Evolutionary conservation across 1,284 basidiomycete genomes (phyloP), one percentile per base, ranked within the genome.

Genomic region (Ceratobasidium sp.): DNA sequence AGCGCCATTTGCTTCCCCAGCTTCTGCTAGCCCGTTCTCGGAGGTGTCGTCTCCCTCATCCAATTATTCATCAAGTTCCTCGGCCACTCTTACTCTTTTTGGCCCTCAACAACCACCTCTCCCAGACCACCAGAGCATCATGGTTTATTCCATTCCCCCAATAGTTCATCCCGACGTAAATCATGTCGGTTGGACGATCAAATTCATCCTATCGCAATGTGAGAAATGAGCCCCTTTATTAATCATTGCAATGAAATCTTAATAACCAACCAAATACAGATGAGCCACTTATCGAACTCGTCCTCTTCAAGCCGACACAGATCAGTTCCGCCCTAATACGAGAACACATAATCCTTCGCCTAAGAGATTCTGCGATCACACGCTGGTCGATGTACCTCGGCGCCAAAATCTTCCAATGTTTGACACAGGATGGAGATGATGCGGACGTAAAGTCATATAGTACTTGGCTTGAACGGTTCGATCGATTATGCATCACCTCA

Each of bases 121-220:
- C 24, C 24, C 19, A 19, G 5, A 51, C 50, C 5, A 51, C 36
- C 36, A 41, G 36, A 41, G n/a, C 6, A 51, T 51, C 4, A 17
- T 17, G 6, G 4, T 51, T 6, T 17, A n/a, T 51, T n/a, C 50
- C 3, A 19, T 51, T 6, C 50, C 50, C 19, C 19, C 50, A 51
- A 19, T 4, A 51, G 24, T 51, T n/a, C 19, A 19, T 51, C 50
- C 50, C 6, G 50, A 51, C 50, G 24, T 24, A 5, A 51, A n/a
- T 7, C 50, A 51, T 24, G 17, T 17, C 24, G 50, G 50, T 19
- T n/a, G 24, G 22, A 67, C 53, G 2, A 45, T 67, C 15, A 14
- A 22, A 27, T 67, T 67, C 24, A 67, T 67, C 22, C n/a, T 67
- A n/a, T 54, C 65, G n/a, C 65, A 67, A 22, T 67, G 65, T 67